Evolutionary conservation across 208 protist genomes (phyloP), one percentile per base, ranked within the genome.

Genomic region (Strigomonas culicis): DNA sequence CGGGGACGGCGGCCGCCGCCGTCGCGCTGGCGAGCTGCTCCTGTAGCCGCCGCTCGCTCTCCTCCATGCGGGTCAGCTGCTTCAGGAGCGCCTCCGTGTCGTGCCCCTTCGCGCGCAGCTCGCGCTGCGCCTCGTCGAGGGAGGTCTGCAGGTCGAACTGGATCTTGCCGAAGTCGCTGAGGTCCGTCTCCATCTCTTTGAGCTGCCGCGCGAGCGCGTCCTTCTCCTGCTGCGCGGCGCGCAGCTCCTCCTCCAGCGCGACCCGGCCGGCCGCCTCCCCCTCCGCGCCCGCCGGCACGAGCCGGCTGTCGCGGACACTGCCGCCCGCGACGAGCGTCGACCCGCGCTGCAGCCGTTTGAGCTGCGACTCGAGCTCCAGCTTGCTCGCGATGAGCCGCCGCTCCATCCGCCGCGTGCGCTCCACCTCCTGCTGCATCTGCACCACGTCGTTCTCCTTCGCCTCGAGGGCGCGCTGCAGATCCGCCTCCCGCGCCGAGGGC

Each of bases 151-250:
- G 72, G 19, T 77, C 39, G 50, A 71, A 66, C 52, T 84, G 80
- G n/a, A 90, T 86, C 56, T 77, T 72, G 2, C 66, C 68, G 31
- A 90, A 66, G 64, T 86, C 83, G 57, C 72, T 73, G 71, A 90
- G 77, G 58, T 90, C 83, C 41, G 68, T 75, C 61, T 90, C 79
- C 72, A 90, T 69, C 58, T 90, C 83, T 36, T 55, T 58, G 53
- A 86, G 43, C 46, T 90, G 83, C 22, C 61, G 53, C 19, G 51
- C 59, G 10, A 88, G 56, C 13, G 47, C 41, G 4, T 59, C 46
- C 39, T 74, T 69, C 22, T 78, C 71, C 24, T 68, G 46, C 58
- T 74, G 58, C 4, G 67, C 66, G 13, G 43, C 13, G 7, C 50
- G 22, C 43, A 85, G 67, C 22, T 66, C 75, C 56, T 79, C 65